These are phyloP conservation scores for Prunus kanzakura DNA, from an alignment of 306 rosid species.

Conservation along the genomic window DNA sequence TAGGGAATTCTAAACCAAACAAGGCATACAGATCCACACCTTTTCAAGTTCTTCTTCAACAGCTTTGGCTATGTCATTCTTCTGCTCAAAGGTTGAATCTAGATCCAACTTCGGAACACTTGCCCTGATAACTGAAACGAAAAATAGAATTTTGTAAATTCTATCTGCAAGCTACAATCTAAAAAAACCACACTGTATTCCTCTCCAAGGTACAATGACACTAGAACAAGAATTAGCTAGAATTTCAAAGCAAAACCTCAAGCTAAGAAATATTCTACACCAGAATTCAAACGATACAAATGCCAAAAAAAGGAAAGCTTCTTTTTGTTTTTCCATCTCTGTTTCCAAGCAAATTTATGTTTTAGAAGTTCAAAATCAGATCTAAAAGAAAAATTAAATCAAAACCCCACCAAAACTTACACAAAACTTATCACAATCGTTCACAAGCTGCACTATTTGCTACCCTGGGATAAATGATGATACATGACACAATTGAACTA, in stretches of 20 bases:
- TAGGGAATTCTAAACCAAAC: background rate
- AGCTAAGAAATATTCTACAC: background rate
- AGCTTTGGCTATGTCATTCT: conserved; percentile 54
- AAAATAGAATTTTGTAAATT: conserved; percentile 1
- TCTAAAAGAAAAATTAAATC: background rate
- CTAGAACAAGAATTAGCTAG: background rate
- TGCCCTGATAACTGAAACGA: conserved; percentile 46
- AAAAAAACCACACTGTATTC: background rate
- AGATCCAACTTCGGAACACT: conserved; percentile 57
- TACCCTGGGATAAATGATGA: background rate
- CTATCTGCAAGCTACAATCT: background rate
- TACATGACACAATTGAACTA: background rate
- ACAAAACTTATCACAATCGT: background rate
- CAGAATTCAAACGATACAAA: background rate
- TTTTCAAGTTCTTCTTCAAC: conserved; percentile 56
- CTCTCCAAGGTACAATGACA: background rate
- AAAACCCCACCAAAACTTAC: background rate
- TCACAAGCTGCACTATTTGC: background rate
- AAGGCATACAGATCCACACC: conserved; percentile 17
- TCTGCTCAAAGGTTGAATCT: conserved; percentile 55
- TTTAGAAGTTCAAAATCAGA: background rate
- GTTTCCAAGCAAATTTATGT: background rate
- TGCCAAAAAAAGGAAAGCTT: background rate
- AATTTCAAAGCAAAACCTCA: background rate
- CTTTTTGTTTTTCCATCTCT: background rate